Percentiles rank a stretch among this genome's conserved stretches.
These are phyloP conservation scores for Microascus cirrosus DNA, from an alignment of 2,329 filamentous ascomycete genomes.

Conservation along the genomic window DNA sequence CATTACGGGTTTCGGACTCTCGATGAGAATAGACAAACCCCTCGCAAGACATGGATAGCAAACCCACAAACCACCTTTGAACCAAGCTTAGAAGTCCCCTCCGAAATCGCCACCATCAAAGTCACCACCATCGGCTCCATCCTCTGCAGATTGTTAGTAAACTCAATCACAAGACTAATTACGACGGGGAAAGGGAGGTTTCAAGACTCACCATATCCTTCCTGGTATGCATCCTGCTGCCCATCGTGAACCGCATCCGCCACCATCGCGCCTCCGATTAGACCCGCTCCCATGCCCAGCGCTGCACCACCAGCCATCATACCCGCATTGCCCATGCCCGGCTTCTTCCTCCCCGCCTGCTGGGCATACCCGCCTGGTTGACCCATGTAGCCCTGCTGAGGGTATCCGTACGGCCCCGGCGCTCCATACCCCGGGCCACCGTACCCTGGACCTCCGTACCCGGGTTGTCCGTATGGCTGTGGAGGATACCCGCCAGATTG, in stretches of 20 bases:
- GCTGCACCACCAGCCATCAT: constrained; percentile 57
- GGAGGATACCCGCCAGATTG: neutral
- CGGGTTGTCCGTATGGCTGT: neutral
- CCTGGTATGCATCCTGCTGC: constrained; percentile 43
- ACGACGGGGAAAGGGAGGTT: neutral
- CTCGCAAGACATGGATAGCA: neutral
- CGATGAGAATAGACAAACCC: neutral
- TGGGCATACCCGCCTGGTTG: constrained; percentile 16
- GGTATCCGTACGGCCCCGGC: constrained; percentile 9
- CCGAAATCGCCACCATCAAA: constrained; percentile 9
- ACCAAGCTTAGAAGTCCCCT: constrained; percentile 24
- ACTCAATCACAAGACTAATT: neutral
- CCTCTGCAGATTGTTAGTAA: constrained; percentile 3
- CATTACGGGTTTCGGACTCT: neutral
- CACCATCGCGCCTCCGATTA: constrained; percentile 67
- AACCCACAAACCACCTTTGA: neutral
- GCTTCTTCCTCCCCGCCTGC: constrained; percentile 23
- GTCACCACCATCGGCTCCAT: neutral
- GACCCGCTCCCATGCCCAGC: constrained; percentile 68
- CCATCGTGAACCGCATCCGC: constrained; percentile 54
- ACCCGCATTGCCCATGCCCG: constrained; percentile 28
- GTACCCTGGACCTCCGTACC: neutral
- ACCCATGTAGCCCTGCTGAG: constrained; percentile 7
- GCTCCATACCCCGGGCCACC: neutral
- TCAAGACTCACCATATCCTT: constrained; percentile 26